These are phyloP conservation scores for Diaporthe helianthi DNA, from an alignment of 2,329 filamentous ascomycete species.

Conservation along the genomic window DNA sequence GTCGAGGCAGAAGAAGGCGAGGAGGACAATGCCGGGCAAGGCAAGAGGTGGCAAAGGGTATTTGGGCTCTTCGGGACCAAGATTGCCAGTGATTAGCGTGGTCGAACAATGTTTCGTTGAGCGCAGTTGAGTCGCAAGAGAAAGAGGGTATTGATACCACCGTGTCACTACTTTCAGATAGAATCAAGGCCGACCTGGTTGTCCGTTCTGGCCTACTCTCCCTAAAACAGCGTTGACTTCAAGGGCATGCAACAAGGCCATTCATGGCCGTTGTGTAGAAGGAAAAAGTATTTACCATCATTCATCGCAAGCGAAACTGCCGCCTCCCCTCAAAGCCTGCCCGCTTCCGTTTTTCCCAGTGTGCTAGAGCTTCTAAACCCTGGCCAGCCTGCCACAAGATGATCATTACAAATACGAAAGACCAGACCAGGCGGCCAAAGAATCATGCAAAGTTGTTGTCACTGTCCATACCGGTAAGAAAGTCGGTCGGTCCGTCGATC, in stretches of 20 bases:
- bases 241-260: conserved; percentile 19
- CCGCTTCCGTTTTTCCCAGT: conserved; percentile 4
- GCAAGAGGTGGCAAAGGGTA: conserved; percentile 64
- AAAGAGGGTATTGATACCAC: neutral
- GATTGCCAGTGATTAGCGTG: conserved; percentile 48
- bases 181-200: neutral
- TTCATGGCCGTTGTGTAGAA: conserved; percentile 25
- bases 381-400: conserved; percentile 10
- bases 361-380: conserved; percentile 17
- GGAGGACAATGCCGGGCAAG: conserved; percentile 54
- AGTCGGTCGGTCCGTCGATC: neutral
- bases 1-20: conserved; percentile 48
- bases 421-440: conserved; percentile 19
- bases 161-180: neutral
- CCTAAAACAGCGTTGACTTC: conserved; percentile 2
- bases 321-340: conserved; percentile 4
- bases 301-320: conserved; percentile 22
- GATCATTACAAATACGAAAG: conserved; percentile 29
- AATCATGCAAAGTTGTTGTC: conserved; percentile 7
- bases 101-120: neutral
- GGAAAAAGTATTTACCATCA: conserved; percentile 28
- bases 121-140: neutral
- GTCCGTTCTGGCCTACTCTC: neutral
- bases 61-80: conserved; percentile 72
- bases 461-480: neutral